Conservation (phyloP, 2,329 filamentous ascomycete species). For the Pseudophaeomoniella oleicola region DNA sequence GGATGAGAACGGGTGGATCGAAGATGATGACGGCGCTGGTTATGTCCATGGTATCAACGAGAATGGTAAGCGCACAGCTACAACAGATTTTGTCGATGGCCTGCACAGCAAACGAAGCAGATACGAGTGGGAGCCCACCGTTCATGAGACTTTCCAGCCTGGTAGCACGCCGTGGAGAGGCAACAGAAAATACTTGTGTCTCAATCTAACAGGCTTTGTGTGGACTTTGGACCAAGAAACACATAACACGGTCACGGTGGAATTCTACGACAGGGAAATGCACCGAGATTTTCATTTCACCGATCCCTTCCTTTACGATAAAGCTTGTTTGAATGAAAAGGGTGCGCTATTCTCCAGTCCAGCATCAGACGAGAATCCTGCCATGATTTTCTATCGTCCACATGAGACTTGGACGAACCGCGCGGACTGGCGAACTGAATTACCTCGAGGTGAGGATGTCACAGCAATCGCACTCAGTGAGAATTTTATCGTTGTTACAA, state of each 20-base stretch:
- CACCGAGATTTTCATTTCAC: constrained; percentile 96
- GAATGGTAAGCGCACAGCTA: constrained; percentile 47
- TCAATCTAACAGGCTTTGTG: constrained; percentile 86
- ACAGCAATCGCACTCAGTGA: constrained; percentile 82
- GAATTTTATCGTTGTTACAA: constrained; percentile 80
- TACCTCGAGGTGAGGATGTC: constrained; percentile 79
- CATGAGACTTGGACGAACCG: constrained; percentile 93
- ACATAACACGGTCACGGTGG: constrained; percentile 85
- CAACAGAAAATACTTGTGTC: constrained; percentile 80
- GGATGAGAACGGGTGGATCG: constrained; percentile 66
- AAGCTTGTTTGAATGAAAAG: constrained; percentile 63
- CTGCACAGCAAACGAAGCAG: constrained; percentile 36
- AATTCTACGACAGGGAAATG: constrained; percentile 90
- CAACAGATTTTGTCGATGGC: constrained; percentile 27
- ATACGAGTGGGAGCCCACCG: constrained; percentile 43
- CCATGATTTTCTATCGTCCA: constrained; percentile 86
- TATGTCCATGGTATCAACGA: constrained; percentile 55
- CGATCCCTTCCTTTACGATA: constrained; percentile 90
- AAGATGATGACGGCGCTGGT: constrained; percentile 88
- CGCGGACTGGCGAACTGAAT: constrained; percentile 72
- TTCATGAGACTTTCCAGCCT: constrained; percentile 80
- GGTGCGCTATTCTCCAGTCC: constrained; percentile 7
- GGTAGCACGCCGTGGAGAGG: constrained; percentile 93
- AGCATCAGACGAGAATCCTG: constrained; percentile 48
- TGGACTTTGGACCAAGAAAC: constrained; percentile 96